Base-by-base conservation (phyloP, 2,329 filamentous ascomycete species). In the Xylariaceae sp. region DNA sequence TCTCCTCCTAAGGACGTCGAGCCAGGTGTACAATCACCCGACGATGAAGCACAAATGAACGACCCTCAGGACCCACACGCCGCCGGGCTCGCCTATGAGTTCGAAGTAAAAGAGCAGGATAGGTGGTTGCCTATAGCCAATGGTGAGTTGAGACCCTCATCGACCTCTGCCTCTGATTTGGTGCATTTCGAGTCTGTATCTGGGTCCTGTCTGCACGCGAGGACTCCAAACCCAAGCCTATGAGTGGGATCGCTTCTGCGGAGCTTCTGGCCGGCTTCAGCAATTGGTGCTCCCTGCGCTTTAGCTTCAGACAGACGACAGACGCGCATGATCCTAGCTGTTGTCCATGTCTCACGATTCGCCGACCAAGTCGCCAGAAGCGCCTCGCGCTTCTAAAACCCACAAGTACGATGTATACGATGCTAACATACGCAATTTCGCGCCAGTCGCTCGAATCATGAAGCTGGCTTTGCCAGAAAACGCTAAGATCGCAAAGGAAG, bases 121-220 rank as follows among this genome's bases (percentile, higher is more conserved):
- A 85, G 95, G 84, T 99, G 95, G 95, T 86, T 99, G 76, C 95
- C 95, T 76, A 99, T 99, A 86, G 95, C 95, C 81, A 99, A 99
- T 92, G 95, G 95, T 99, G 86, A 86, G 95, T 69, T 95, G 78
- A 70, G 66, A 65, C 65, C 69, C 65, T 67, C 66, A 69, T 64
- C 65, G 60, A 65, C 67, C 67, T 66, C 65, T 65, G 64, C 66
- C 66, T 76, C 76, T 80, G 78, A 81, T 81, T 82, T 82, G 67
- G 78, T 79, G 79, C 75, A 75, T 75, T 74, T 74, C 75, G 72
- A 73, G 71, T 74, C 75, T 70, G 68, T 62, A 67, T 71, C 66
- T 66, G 69, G 58, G 56, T 62, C 59, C 63, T 64, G 66, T 64
- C 68, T 72, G 68, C 66, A 66, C 66, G 66, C 60, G 64, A 57